Base-by-base conservation (phyloP, 352 stramenopile genomes). In the Labyrinthula sp. region DNA sequence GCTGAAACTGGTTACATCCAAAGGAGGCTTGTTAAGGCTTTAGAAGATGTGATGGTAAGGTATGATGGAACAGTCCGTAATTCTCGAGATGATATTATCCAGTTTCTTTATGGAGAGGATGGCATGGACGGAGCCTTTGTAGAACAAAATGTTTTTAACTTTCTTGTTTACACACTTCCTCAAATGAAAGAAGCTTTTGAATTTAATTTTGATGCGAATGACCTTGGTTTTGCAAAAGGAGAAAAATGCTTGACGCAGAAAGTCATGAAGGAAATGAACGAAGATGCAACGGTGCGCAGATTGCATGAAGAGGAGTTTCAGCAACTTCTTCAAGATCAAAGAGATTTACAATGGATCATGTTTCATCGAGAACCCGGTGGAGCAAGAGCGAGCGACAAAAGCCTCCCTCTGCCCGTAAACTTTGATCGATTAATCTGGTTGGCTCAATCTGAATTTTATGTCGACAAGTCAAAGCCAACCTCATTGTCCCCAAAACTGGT, bases 111-210 rank as follows among this genome's bases (percentile, higher is more conserved):
- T 59, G 89, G 89, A 49, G 90, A 99, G 65, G 90, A 99, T 62
- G 89, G 89, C 40, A 97, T 98, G 86, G 89, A 98, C 69, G 86
- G 81, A 2, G 81, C 93, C n/a, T 96, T 82, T 80, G 92, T 99
- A 35, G 89, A 99, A 61, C 89, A 93, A 40, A 89, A 99, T 67
- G 71, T 66, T 27, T 89, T 93, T 31, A 69, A 88, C 39, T 77
- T 72, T 1, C 76, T 60, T 45, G 56, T 93, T 37, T 85, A 84
- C 38, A 89, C 88, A 50, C 40, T 45, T 31, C 59, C 60, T 9
- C 65, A 94, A 38, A 93, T 97, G 56, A 77, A 93, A 35, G 67
- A 77, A 54, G 83, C 77, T 24, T 95, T 45, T 17, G 15, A 30
- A 9, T 57, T 56, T 25, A 27, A 50, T 28, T 14, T 33, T 7